These are phyloP conservation scores for Trypanosoma platydactyli DNA, from an alignment of 208 protist genomes.

Conservation along the genomic window DNA sequence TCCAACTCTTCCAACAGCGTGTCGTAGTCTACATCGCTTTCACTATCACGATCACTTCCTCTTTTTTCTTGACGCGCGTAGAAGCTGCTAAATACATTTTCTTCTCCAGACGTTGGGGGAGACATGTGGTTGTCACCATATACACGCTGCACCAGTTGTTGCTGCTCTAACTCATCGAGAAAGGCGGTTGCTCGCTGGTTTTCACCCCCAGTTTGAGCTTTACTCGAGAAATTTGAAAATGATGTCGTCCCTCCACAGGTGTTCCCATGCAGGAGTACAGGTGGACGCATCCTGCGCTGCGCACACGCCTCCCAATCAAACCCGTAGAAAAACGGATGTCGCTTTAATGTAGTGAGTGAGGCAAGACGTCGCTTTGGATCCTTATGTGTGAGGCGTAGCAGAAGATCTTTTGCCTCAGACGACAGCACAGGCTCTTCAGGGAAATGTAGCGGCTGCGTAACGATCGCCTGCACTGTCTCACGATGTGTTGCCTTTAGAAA, in stretches of 20 bases:
- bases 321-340: constrained; percentile 60
- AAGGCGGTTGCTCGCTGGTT: constrained; percentile 27
- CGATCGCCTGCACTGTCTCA: constrained; percentile 61
- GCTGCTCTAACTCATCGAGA: constrained; percentile 40
- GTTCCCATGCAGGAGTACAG: constrained; percentile 44
- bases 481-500: constrained; percentile 52
- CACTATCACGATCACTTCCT: constrained; percentile 54
- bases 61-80: constrained; percentile 54
- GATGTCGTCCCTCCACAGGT: no score
- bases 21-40: background rate
- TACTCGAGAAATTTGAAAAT: background rate
- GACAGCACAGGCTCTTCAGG: constrained; percentile 39
- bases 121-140: constrained; percentile 38
- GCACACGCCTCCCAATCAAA: constrained; percentile 80
- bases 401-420: constrained; percentile 38
- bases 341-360: constrained; percentile 40
- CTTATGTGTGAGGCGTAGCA: constrained; percentile 58
- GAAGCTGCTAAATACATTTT: constrained; percentile 54
- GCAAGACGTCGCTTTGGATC: constrained; percentile 47
- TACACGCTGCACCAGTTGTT: constrained; percentile 34
- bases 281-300: constrained; percentile 48
- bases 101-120: constrained; percentile 28
- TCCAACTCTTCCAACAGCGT: background rate
- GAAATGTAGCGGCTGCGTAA: constrained; percentile 46
- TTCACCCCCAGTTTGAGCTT: background rate